Evolutionary conservation across 176 grass and related monocot species (phyloP).

Genomic region (Bolboschoenus planiculmis): DNA sequence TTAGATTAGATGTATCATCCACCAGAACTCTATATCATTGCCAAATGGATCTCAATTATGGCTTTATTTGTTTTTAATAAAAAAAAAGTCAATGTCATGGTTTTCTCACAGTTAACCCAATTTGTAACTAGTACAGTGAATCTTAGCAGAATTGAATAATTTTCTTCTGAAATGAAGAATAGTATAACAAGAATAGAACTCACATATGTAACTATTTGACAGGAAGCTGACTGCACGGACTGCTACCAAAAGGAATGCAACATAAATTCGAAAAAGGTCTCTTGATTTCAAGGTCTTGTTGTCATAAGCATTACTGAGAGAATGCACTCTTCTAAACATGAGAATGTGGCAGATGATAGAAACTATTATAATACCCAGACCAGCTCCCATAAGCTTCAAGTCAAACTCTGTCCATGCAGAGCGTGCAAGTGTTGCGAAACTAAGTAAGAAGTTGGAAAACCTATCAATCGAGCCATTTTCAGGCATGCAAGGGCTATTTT

Average conservation of each 20-base stretch:
- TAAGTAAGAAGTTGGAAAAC: constrained; percentile 71
- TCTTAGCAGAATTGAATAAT: not conserved
- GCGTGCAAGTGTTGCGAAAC: constrained; percentile 86
- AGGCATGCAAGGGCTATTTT: constrained; percentile 30
- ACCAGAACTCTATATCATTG: not conserved
- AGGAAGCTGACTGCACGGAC: constrained; percentile 87
- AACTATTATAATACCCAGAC: constrained; percentile 64
- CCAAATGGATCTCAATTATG: not conserved
- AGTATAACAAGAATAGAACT: constrained; percentile 39
- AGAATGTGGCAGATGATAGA: constrained; percentile 56
- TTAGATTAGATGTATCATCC: not conserved
- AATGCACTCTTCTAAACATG: constrained; percentile 30
- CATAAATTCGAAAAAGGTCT: constrained; percentile 26
- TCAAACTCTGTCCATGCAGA: constrained; percentile 98
- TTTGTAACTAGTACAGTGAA: not conserved
- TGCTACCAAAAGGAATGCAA: constrained; percentile 51
- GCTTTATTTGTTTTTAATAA: not conserved
- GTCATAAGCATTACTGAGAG: constrained; percentile 22
- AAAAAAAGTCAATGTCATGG: not conserved
- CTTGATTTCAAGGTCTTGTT: constrained; percentile 19
- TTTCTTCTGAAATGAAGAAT: not conserved
- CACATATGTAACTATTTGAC: constrained; percentile 99
- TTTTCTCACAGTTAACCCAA: not conserved
- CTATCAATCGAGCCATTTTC: constrained; percentile 52
- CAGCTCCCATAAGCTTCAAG: constrained; percentile 58